Evolutionary conservation across 805 yeast species (phyloP), one percentile per base, ranked within the genome.

Genomic region (Metschnikowia aberdeeniae): DNA sequence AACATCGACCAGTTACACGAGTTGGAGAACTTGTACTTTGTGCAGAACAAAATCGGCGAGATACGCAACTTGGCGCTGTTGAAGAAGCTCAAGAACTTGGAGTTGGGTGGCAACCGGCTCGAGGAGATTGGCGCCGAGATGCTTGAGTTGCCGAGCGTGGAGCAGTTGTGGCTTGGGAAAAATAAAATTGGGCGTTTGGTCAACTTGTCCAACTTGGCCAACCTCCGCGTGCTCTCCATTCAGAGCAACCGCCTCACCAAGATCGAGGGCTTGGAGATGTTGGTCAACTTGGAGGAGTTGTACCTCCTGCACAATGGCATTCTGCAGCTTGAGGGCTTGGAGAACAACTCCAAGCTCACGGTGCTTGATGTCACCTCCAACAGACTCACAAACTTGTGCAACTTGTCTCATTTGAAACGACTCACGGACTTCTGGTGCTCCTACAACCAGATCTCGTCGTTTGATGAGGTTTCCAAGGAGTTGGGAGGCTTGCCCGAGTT

Each of bases 361-460:
- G 85, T 86, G 0, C 63, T 93, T 47, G 99, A 93, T 61, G 75
- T 93, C 17, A 84, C 97, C 0, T 78, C 86, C 2, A 93, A 93
- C 62, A 70, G 71, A 46, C 73, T 93, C 33, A 54, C 73, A 3
- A 74, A 76, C 41, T 65, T 93, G 34, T 82, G 80, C 46, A 82
- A 84, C 52, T 54, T 93, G 43, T 65, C 71, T 1, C 93, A 86
- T 54, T 73, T 93, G 46, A 62, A 53, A 0, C 58, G 82, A n/a
- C 72, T 93, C 46, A 89, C 96, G 7, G 99, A 93, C 64, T 70
- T 93, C 43, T 93, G 99, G 99, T 89, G 95, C 22, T 86, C 96
- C 0, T 78, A 80, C 57, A 93, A 92, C 63, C 64, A 77, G 55
- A 63, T 93, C 19, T 76, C 78, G 29, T 71, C 79, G 34, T 90